Percentiles rank a stretch among this genome's conserved stretches.
These are phyloP conservation scores for Trichosanthes cucumerina DNA, from an alignment of 306 rosid genomes.

Conservation along the genomic window DNA sequence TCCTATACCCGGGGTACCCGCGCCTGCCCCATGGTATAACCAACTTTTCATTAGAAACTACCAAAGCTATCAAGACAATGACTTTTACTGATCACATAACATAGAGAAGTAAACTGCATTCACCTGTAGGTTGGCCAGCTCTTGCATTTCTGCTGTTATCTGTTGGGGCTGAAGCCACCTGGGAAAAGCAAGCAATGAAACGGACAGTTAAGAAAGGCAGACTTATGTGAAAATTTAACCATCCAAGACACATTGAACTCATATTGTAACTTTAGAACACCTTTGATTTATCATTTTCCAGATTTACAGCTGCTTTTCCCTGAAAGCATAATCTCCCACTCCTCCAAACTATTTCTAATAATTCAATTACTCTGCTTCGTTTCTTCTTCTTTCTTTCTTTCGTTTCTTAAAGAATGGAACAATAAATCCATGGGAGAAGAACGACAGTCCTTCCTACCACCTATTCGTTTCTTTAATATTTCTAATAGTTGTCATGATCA, in stretches of 20 bases:
- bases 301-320: not conserved
- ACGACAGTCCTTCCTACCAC: no score
- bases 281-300: not conserved
- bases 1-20: no score
- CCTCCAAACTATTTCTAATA: not conserved
- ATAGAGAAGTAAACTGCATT: not conserved
- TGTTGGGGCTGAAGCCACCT: conserved; percentile 44
- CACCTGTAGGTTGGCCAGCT: conserved; percentile 63
- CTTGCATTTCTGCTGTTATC: conserved; percentile 30
- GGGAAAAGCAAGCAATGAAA: conserved; percentile 12
- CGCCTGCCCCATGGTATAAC: no score
- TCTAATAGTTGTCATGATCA: no score
- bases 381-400: not conserved
- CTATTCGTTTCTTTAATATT: no score
- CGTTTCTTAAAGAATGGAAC: not conserved
- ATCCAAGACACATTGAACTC: not conserved
- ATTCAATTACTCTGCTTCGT: not conserved
- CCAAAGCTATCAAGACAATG: not conserved
- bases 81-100: not conserved
- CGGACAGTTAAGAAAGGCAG: not conserved
- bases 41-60: no score
- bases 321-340: not conserved
- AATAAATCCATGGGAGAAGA: not conserved
- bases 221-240: not conserved
- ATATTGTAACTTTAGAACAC: not conserved